A percentile compares a stretch with the other conserved stretches of the same genome.
Conservation (phyloP, 2,329 filamentous ascomycete species). For the Rhynchosporium secalis region DNA sequence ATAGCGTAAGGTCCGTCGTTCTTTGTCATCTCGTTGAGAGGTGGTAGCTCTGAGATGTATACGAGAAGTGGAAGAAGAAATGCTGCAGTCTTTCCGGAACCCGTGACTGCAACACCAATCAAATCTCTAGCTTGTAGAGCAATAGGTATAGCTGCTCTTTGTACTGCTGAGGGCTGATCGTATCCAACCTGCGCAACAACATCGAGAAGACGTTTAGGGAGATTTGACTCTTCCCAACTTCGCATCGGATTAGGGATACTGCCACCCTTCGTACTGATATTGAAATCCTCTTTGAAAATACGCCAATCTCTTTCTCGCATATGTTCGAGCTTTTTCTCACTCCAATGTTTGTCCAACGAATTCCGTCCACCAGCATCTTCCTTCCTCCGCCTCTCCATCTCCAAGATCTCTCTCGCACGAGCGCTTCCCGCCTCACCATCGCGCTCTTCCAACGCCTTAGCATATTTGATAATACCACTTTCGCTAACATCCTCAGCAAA, state of each 20-base stretch:
- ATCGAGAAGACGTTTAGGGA: slow-evolving; percentile 75
- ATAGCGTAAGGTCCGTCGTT: slow-evolving; percentile 97
- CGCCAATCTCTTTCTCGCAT: slow-evolving; percentile 99
- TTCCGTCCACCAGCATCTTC: slow-evolving; percentile 71
- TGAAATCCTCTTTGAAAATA: slow-evolving; percentile 99
- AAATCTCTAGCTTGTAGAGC: slow-evolving; percentile 89
- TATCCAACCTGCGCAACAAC: slow-evolving; percentile 87
- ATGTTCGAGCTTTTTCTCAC: slow-evolving; percentile 84
- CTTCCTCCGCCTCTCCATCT: slow-evolving; percentile 77
- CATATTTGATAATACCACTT: slow-evolving; percentile 55
- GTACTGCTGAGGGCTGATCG: slow-evolving; percentile 86
- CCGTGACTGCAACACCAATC: slow-evolving; percentile 97
- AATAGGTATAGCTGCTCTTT: slow-evolving; percentile 93
- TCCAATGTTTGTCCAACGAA: slow-evolving; percentile 90
- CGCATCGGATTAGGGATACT: slow-evolving; percentile 95
- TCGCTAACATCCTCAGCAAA: slow-evolving; percentile 61
- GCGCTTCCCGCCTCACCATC: slow-evolving; percentile 75
- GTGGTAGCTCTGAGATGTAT: slow-evolving; percentile 89
- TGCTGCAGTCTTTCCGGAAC: slow-evolving; percentile 96
- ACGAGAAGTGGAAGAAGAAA: slow-evolving; percentile 90
- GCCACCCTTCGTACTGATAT: slow-evolving; percentile 91
- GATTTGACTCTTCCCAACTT: slow-evolving; percentile 80
- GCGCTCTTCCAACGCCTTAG: slow-evolving; percentile 69
- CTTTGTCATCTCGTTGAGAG: slow-evolving; percentile 80
- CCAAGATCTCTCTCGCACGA: slow-evolving; percentile 76